Base-by-base conservation (phyloP, 345 rosid genomes). In the Microcos paniculata region DNA sequence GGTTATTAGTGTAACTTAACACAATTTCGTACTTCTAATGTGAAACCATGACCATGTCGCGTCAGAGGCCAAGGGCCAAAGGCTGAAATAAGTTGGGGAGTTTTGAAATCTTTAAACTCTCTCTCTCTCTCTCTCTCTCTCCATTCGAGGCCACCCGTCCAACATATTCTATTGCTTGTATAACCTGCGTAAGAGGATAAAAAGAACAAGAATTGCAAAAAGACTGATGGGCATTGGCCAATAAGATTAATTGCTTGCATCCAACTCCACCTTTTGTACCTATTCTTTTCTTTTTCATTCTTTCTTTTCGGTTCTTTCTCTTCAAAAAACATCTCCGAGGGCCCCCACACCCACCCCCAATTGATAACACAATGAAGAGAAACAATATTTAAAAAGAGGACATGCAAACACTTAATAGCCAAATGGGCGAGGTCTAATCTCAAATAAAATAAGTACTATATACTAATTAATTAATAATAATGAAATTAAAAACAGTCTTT, bases 241-340 rank as follows among this genome's bases (percentile, higher is more conserved):
- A 58, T 59, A 23, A 42, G 14, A 11, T 30, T 31, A 30, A 18
- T 46, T 35, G 68, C 81, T 46, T 35, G 68, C 81, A 67, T 79
- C 58, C 45, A 35, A 53, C 74, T 72, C 28, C 48, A 53, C 49
- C 68, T 6, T 9, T 51, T 73, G 43, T 12, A 0, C 43, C 15
- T 1, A 14, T 14, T 28, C 23, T 61, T 28, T 66, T 69, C 28
- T 10, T 3, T 58, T 14, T 21, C 14, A 23, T 68, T n/a, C 45
- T 56, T 31, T 68, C 45, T 23, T 23, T 61, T 30, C n/a, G 48
- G 4, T 28, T 49, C 61, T n/a, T 52, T 58, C 46, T 30, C 74
- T 56, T 57, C 6, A 12, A 49, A 28, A 12, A 49, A 28, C n/a
- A 61, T 59, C 67, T 49, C 12, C 4, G 8, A 10, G 9, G 28